These are phyloP conservation scores for Porphyra umbilicalis DNA, from an alignment of 31 red algal species.

Conservation along the genomic window DNA sequence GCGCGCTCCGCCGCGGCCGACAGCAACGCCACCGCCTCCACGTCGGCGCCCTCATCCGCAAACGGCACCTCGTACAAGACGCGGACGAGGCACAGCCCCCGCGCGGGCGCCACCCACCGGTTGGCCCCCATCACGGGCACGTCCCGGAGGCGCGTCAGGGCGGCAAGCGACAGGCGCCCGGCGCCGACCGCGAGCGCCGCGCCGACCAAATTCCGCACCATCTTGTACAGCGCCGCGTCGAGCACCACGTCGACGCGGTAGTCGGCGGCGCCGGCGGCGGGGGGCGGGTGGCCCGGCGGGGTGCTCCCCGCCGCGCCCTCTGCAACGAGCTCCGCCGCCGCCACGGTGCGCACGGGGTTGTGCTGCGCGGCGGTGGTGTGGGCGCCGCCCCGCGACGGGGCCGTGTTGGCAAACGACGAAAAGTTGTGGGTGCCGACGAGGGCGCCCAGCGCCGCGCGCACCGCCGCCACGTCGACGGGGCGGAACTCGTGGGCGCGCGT, in stretches of 20 bases:
- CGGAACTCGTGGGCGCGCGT: constrained; percentile 48
- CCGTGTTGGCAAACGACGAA: constrained; percentile 71
- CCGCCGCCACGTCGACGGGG: not conserved
- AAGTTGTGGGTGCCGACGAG: constrained; percentile 96
- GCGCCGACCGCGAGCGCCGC: constrained; percentile 55
- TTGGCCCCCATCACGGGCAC: not conserved
- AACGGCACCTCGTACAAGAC: not conserved
- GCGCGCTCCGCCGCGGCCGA: not conserved
- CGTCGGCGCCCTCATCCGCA: not conserved
- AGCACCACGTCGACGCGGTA: constrained; percentile 66
- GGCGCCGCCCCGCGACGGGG: constrained; percentile 8
- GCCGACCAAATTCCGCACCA: constrained; percentile 92
- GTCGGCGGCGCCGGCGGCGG: not conserved
- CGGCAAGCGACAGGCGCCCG: constrained; percentile 13
- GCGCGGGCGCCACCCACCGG: not conserved
- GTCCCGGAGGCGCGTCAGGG: constrained; percentile 22
- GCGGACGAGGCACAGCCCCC: not conserved
- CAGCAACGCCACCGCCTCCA: not conserved
- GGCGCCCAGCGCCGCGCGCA: constrained; percentile 16
- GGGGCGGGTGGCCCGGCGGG: not conserved
- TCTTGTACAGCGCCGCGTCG: constrained; percentile 85
- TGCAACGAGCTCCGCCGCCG: constrained; percentile 19
- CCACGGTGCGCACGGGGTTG: constrained; percentile 55
- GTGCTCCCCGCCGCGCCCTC: constrained; percentile 5
- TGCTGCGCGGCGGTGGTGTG: constrained; percentile 11